phyloP scores from a whole-genome alignment of 805 yeast species.

The Pichia kluyveri region DNA sequence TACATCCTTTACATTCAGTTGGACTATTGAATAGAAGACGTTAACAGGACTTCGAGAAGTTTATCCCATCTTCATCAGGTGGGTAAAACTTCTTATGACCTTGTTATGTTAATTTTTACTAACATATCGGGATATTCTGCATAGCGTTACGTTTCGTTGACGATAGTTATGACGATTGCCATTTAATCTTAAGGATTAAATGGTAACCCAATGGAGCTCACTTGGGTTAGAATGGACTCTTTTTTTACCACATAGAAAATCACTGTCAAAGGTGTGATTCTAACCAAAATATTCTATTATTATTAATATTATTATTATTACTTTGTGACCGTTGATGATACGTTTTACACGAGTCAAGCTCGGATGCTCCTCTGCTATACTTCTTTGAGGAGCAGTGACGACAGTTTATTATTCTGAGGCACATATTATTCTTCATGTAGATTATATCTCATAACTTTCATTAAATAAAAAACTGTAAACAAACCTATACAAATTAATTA shows the following conservation, averaged over 20 bases:
- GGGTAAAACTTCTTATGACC: not conserved
- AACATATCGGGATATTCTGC: constrained; percentile 13
- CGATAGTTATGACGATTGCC: constrained; percentile 21
- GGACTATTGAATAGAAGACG: not conserved
- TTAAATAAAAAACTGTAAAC: not conserved
- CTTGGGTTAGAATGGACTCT: constrained; percentile 12
- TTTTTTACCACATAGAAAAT: constrained; percentile 9
- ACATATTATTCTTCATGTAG: not conserved
- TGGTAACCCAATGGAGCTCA: constrained; percentile 23
- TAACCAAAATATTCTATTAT: not conserved
- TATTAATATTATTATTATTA: not conserved
- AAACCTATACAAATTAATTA: not conserved
- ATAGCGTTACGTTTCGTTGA: constrained; percentile 11
- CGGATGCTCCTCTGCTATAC: constrained; percentile 11
- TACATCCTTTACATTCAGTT: not conserved
- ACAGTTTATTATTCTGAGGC: constrained; percentile 4
- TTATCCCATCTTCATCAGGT: not conserved
- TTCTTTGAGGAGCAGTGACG: constrained; percentile 15
- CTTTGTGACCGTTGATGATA: constrained; percentile 5
- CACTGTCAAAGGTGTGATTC: constrained; percentile 16
- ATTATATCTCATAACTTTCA: no score
- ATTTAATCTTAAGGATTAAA: not conserved
- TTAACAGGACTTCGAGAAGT: not conserved
- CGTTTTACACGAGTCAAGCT: constrained; percentile 16
- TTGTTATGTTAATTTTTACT: not conserved